phyloP scores from a whole-genome alignment of 768 basidiomycete species.

The Tulasnella sp. region DNA sequence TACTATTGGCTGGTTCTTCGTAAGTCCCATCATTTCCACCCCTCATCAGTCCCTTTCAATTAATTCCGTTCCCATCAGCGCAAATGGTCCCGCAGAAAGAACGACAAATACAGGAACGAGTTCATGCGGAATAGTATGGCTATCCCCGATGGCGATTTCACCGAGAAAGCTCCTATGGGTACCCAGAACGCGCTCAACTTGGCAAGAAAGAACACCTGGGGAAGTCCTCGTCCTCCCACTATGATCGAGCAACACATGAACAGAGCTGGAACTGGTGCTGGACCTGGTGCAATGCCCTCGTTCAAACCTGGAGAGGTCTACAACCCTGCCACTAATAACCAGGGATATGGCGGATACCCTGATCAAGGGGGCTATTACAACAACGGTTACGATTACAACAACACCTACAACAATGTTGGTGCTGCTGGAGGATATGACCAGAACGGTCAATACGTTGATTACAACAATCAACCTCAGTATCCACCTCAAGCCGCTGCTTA shows the following conservation, averaged over 20 bases:
- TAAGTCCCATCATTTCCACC: background rate
- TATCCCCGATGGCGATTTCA: slow-evolving; percentile 1
- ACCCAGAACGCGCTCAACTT: slow-evolving; percentile 12
- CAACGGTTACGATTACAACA: slow-evolving; percentile 4
- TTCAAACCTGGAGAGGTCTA: slow-evolving; percentile 1
- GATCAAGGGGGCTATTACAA: slow-evolving; percentile 8
- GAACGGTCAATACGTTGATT: slow-evolving; percentile 2
- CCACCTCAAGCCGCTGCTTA: background rate
- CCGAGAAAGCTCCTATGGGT: slow-evolving; percentile 11
- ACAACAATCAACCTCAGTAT: slow-evolving; percentile 8
- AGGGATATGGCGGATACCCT: slow-evolving; percentile 9
- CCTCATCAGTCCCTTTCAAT: background rate
- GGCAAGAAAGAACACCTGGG: slow-evolving; percentile 11
- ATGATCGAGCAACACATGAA: slow-evolving; percentile 13
- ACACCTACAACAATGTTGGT: no score
- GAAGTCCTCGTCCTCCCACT: slow-evolving; percentile 6
- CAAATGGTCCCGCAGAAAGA: slow-evolving; percentile 1
- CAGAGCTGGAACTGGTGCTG: background rate
- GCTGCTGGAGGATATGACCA: no score
- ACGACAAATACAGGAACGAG: background rate
- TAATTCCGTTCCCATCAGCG: no score
- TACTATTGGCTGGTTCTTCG: background rate
- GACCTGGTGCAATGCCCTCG: background rate
- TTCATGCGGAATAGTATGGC: slow-evolving; percentile 12
- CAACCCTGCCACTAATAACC: background rate